These are phyloP conservation scores for Cyberlindnera samutprakarnensis DNA, from an alignment of 805 yeast genomes.

Conservation along the genomic window DNA sequence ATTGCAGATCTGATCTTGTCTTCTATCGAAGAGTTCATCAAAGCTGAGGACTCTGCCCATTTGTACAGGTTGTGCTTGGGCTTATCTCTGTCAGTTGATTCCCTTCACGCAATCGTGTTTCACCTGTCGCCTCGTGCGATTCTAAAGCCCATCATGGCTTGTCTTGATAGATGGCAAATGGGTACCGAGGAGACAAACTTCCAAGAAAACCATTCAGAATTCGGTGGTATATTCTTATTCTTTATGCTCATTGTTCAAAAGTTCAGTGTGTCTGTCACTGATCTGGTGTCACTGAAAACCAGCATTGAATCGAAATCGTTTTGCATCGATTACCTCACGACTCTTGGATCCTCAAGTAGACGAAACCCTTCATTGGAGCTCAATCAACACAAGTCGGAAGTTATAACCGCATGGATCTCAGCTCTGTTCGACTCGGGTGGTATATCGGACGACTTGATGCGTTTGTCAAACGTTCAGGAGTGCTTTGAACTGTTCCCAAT, in stretches of 20 bases:
- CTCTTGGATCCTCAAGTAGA: slow-evolving; percentile 22
- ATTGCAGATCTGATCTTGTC: slow-evolving; percentile 29
- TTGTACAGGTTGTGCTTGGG: slow-evolving; percentile 47
- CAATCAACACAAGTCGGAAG: slow-evolving; percentile 19
- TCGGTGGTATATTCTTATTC: slow-evolving; percentile 53
- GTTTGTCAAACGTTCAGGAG: slow-evolving; percentile 57
- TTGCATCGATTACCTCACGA: slow-evolving; percentile 22
- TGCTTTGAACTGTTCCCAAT: slow-evolving; percentile 63
- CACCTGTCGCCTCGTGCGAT: slow-evolving; percentile 36
- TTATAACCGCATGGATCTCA: slow-evolving; percentile 64
- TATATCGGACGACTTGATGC: slow-evolving; percentile 74
- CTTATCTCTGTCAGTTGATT: slow-evolving; percentile 33
- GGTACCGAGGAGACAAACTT: slow-evolving; percentile 43
- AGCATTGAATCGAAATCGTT: slow-evolving; percentile 21
- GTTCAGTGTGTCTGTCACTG: slow-evolving; percentile 27
- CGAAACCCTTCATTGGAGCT: slow-evolving; percentile 18
- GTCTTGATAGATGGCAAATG: slow-evolving; percentile 39
- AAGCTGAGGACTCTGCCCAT: slow-evolving; percentile 33
- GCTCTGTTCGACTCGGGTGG: slow-evolving; percentile 82
- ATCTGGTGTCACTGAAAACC: slow-evolving; percentile 19
- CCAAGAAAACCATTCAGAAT: slow-evolving; percentile 62
- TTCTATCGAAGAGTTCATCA: slow-evolving; percentile 29
- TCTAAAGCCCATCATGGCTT: slow-evolving; percentile 38
- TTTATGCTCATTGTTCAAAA: slow-evolving; percentile 32
- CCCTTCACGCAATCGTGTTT: slow-evolving; percentile 37